Conservation (phyloP, 371 early-diverging fungal species). For the Haplosporangium sp. region DNA sequence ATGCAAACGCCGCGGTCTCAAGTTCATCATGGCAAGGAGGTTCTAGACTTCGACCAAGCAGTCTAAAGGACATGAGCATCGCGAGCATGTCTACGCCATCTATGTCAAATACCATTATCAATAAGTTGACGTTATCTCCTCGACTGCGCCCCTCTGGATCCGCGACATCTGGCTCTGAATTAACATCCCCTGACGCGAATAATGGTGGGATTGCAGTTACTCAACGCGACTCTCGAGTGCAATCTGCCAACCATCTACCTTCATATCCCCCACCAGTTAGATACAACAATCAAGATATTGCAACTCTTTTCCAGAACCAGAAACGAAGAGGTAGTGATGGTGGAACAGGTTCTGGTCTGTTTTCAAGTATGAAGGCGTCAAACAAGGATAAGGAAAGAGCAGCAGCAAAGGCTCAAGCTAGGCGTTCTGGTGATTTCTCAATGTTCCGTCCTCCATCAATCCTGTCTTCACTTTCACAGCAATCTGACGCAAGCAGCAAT, state of each 20-base stretch:
- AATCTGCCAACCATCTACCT: neutral
- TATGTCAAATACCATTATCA: conserved; percentile 9
- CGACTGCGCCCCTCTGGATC: conserved; percentile 15
- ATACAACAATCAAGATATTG: conserved; percentile 28
- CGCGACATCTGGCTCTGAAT: neutral
- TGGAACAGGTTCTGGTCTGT: conserved; percentile 21
- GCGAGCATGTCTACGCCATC: conserved; percentile 9
- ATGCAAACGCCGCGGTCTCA: neutral
- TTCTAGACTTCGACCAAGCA: conserved; percentile 11
- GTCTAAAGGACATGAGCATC: conserved; percentile 8
- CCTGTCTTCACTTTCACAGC: conserved; percentile 9
- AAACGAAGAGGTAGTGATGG: conserved; percentile 42
- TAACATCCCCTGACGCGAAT: neutral
- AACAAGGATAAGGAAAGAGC: conserved; percentile 20
- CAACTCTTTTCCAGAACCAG: conserved; percentile 38
- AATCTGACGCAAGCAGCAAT: conserved; percentile 13
- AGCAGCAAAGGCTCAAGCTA: conserved; percentile 27
- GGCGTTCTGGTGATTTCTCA: conserved; percentile 32
- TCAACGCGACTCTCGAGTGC: neutral
- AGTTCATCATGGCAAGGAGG: conserved; percentile 2
- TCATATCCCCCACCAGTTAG: conserved; percentile 7
- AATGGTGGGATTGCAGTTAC: neutral
- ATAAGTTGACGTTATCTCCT: conserved; percentile 23
- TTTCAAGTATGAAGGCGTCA: conserved; percentile 18
- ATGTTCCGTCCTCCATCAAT: conserved; percentile 9